A percentile compares a stretch with the other conserved stretches of the same genome.
These are phyloP conservation scores for Tulasnella sp. DNA, from an alignment of 768 basidiomycete species.

Conservation along the genomic window DNA sequence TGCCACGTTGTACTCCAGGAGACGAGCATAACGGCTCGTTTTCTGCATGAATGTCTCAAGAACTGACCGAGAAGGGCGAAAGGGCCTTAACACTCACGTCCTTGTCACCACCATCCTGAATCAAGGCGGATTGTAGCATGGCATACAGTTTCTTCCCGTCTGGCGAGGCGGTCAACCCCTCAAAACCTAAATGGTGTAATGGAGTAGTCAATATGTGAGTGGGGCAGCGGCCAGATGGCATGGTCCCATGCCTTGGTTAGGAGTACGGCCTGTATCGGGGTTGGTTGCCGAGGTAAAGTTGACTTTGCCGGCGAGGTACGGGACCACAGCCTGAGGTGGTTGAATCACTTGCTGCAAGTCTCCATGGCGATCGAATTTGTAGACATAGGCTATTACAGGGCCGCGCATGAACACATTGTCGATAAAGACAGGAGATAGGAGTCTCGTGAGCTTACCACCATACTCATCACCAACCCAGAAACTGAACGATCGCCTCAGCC, in stretches of 20 bases:
- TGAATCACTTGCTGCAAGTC: constrained; percentile 43
- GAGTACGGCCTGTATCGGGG: constrained; percentile 41
- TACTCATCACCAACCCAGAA: constrained; percentile 62
- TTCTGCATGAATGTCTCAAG: constrained; percentile 19
- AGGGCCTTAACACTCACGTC: background rate
- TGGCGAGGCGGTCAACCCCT: constrained; percentile 43
- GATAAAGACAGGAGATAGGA: background rate
- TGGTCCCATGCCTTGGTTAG: constrained; percentile 39
- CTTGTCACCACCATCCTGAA: constrained; percentile 43
- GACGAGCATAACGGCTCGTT: constrained; percentile 41
- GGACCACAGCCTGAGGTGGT: constrained; percentile 46
- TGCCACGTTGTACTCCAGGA: constrained; percentile 42
- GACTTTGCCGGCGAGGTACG: constrained; percentile 32
- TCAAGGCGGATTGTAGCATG: constrained; percentile 48
- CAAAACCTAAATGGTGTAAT: constrained; percentile 36
- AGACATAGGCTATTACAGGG: constrained; percentile 38
- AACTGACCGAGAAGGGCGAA: background rate
- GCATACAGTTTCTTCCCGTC: constrained; percentile 42
- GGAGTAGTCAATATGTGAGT: background rate
- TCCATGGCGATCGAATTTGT: constrained; percentile 38
- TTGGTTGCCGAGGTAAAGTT: constrained; percentile 41
- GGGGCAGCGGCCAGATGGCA: background rate
- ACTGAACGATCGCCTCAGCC: constrained; percentile 23
- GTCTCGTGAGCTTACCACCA: constrained; percentile 24
- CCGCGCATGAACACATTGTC: background rate